These are phyloP conservation scores for Lentinula guzmanii DNA, from an alignment of 768 basidiomycete species.

Conservation along the genomic window DNA sequence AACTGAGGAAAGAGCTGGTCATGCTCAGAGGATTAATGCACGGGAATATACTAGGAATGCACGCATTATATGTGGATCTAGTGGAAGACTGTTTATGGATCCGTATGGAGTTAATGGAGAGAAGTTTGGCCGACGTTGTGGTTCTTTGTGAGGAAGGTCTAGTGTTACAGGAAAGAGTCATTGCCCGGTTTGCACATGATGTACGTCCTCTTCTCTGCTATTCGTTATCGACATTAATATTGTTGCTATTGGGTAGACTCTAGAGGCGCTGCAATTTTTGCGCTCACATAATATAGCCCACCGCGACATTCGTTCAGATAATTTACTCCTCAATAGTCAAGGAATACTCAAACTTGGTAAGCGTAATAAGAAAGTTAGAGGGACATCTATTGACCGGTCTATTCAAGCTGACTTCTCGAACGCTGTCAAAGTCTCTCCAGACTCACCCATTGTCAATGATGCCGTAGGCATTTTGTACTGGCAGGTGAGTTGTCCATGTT, in stretches of 20 bases:
- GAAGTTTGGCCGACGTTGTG: conserved; percentile 79
- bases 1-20: conserved; percentile 54
- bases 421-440: conserved; percentile 54
- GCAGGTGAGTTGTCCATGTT: conserved; percentile 44
- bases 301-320: conserved; percentile 81
- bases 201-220: conserved; percentile 35
- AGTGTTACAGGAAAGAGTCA: conserved; percentile 58
- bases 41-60: conserved; percentile 60
- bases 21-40: conserved; percentile 55
- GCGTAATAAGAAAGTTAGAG: conserved; percentile 17
- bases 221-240: background rate
- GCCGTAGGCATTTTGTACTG: conserved; percentile 71
- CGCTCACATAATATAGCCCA: conserved; percentile 67
- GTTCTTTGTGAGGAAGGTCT: conserved; percentile 57
- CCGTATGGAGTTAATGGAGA: conserved; percentile 86
- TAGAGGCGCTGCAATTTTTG: conserved; percentile 62
- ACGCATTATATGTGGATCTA: conserved; percentile 64
- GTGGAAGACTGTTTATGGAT: conserved; percentile 73
- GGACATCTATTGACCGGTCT: background rate
- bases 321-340: conserved; percentile 61
- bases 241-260: conserved; percentile 33
- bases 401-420: conserved; percentile 72
- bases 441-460: conserved; percentile 47
- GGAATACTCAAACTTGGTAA: conserved; percentile 73
- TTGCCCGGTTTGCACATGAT: conserved; percentile 73